Evolutionary conservation across 163 green algal species (phyloP), one percentile per base, ranked within the genome.

Genomic region (Coccomyxa subellipsoidea): DNA sequence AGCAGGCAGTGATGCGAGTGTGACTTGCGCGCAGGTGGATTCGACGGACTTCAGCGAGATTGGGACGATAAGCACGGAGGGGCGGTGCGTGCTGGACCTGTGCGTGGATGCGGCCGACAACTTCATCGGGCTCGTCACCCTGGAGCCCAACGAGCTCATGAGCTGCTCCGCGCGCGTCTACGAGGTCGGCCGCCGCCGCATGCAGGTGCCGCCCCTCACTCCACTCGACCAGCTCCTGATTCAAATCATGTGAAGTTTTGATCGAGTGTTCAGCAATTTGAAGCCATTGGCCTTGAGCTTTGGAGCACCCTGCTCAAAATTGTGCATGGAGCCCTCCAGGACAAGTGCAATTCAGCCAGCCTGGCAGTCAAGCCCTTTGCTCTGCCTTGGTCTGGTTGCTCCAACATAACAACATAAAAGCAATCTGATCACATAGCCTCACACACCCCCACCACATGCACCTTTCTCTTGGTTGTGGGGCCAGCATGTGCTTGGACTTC

Each of bases 1-100:
- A 1, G 0, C 3, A 1, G 71, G 0, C 23, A 47, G n/a, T 29
- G 31, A 47, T 2, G 32, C 71, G 32, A 18, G 10, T 29, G 32
- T 9, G 40, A 31, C 32, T 29, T 10, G 7, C 31, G 23, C 12
- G 75, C 75, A 80, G 75, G 38, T 80, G 75, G 92, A 96, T 75
- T 89, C 90, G 2, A 78, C 54, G 0, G 85, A 86, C 78, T 96
- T 94, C 86, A 76, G 54, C 34, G 91, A 96, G 69, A 93, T 96
- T 36, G 87, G 84, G 27, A 94, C 87, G 12, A 83, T 92, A 47
- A 77, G 87, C 32, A 81, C 93, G 75, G 84, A 92, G 34, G 59
- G 37, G 18, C 82, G 86, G 0, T 87, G 77, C 23, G 81, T 90
- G 39, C 76, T 90, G 23, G 91, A 95, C 77, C 69, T 94, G 81